These are phyloP conservation scores for Ustilago trichophora DNA, from an alignment of 1,284 basidiomycete genomes.

Conservation along the genomic window DNA sequence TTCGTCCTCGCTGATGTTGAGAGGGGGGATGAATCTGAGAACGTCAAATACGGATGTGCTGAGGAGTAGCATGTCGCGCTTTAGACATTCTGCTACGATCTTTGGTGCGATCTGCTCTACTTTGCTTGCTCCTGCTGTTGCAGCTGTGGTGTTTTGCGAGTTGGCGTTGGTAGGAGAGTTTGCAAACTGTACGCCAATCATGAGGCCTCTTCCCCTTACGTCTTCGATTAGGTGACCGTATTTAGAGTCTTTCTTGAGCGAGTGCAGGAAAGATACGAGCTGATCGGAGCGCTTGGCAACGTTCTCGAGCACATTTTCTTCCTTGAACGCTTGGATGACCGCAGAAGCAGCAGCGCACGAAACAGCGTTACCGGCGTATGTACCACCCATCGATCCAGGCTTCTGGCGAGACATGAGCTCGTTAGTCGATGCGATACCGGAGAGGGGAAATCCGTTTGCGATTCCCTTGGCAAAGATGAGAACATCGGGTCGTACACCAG, in stretches of 20 bases:
- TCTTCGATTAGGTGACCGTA: conserved; percentile 59
- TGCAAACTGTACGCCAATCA: conserved; percentile 63
- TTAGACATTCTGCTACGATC: conserved; percentile 52
- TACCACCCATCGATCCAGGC: conserved; percentile 79
- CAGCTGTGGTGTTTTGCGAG: conserved; percentile 20
- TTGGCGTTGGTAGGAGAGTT: conserved; percentile 5
- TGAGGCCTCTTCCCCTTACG: conserved; percentile 60
- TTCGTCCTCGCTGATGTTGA: conserved; percentile 58
- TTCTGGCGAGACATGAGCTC: conserved; percentile 82
- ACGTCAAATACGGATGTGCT: conserved; percentile 62
- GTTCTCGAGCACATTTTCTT: conserved; percentile 61
- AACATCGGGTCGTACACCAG: conserved; percentile 82
- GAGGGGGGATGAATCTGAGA: conserved; percentile 61
- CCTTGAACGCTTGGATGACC: conserved; percentile 55
- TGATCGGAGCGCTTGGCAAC: conserved; percentile 56
- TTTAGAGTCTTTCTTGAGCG: conserved; percentile 34
- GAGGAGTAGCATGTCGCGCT: conserved; percentile 60
- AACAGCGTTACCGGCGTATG: conserved; percentile 63
- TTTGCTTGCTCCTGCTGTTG: conserved; percentile 6
- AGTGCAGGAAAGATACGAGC: conserved; percentile 49
- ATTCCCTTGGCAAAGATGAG: conserved; percentile 91
- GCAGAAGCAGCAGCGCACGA: conserved; percentile 59
- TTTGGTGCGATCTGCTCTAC: conserved; percentile 48
- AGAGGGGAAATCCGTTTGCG: conserved; percentile 92
- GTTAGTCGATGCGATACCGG: conserved; percentile 81